Evolutionary conservation across 1,284 basidiomycete species (phyloP), one percentile per base, ranked within the genome.

Genomic region (Sporisorium graminicola): DNA sequence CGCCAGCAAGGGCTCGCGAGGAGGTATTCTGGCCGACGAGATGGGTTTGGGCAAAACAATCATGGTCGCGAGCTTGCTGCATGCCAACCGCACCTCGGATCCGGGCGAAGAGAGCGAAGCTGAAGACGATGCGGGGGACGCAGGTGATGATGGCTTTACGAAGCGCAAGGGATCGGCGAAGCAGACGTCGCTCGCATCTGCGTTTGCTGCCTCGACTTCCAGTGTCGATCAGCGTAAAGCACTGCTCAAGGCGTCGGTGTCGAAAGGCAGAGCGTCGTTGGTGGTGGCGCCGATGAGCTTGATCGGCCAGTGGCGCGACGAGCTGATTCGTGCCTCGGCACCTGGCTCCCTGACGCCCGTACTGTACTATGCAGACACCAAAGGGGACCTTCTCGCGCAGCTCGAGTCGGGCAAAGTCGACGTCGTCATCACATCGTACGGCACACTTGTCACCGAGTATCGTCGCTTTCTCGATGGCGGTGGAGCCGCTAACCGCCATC

Each of bases 41-140:
- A 82, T 82, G 91, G 91, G 95, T 10, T 93, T 98, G 91, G 96
- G 96, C 5, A 99, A 99, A 87, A 98, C 96, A 1, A 95, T 96
- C 81, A 96, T 97, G 94, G 87, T 98, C 56, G 93, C 95, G 1
- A 91, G 94, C 13, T 89, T 98, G 42, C 92, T 98, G 27, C 94
- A 97, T 78, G 91, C 91, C 13, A 93, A 92, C 37, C 81, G 81
- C 6, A 56, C 65, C 9, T 52, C 65, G 26, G 65, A 67, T 31
- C 62, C 58, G 5, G 65, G 56, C 16, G 71, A 81, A 18, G 67
- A 66, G 27, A 60, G 58, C 37, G 70, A 72, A 2, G 58, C 33
- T 8, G 75, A 74, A 2, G 72, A 82, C 27, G 59, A 58, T 13
- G 35, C 46, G 2, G 26, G 35, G 35, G 63, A 65, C 12, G 10